These are phyloP conservation scores for Magnusiomyces sp. DNA, from an alignment of 1,139 yeast species.

Conservation along the genomic window DNA sequence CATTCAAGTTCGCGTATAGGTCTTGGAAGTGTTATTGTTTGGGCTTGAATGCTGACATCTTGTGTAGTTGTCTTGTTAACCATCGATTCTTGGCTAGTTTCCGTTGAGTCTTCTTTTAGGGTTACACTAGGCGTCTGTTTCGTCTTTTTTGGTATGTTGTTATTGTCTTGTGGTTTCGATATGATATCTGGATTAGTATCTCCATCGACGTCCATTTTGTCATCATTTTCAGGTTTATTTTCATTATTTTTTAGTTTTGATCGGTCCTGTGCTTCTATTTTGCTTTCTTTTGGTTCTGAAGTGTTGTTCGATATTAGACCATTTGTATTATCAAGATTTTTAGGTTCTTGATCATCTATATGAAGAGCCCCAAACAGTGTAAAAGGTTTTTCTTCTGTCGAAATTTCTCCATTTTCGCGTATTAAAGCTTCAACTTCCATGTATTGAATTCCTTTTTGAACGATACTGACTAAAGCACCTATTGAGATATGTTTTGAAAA, in stretches of 20 bases:
- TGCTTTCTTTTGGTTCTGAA: neutral
- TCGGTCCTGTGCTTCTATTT: neutral
- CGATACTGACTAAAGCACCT: constrained; percentile 71
- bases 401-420: constrained; percentile 20
- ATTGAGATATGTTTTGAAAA: constrained; percentile 46
- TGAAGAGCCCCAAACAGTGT: constrained; percentile 35
- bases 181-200: neutral
- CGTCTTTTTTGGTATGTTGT: neutral
- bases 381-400: constrained; percentile 24
- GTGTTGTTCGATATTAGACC: neutral
- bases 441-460: constrained; percentile 79
- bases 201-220: constrained; percentile 12
- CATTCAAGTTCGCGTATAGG: constrained; percentile 8
- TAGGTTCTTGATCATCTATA: constrained; percentile 18
- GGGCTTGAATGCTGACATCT: constrained; percentile 11
- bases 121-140: too few species aligned
- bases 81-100: neutral
- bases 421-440: constrained; percentile 46
- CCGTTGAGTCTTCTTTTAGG: neutral
- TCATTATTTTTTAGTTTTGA: neutral
- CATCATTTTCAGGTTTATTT: constrained; percentile 4
- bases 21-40: constrained; percentile 9
- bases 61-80: neutral
- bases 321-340: constrained; percentile 19
- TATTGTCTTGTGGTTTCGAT: too few species aligned